Evolutionary conservation across 169 alveolate genomes (phyloP).

Genomic region (Perkinsus olseni): DNA sequence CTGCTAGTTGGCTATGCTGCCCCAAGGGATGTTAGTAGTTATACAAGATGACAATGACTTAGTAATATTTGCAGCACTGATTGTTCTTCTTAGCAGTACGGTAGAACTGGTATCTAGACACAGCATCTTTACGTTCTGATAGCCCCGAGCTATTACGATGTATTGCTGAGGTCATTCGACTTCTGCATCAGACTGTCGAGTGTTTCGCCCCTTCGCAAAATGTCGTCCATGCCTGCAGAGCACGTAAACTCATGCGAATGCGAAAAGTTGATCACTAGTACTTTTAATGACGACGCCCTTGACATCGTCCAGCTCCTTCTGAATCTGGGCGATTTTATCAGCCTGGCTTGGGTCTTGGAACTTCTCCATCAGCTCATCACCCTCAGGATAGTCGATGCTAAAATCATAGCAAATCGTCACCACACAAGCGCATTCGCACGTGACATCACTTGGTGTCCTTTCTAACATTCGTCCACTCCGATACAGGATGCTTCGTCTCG

Average conservation of each 20-base stretch:
- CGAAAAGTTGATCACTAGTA: background rate
- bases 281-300: slow-evolving; percentile 56
- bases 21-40: background rate
- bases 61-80: slow-evolving; percentile 75
- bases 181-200: slow-evolving; percentile 84
- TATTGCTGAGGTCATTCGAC: slow-evolving; percentile 72
- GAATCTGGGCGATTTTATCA: slow-evolving; percentile 77
- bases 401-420: background rate
- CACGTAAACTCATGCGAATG: background rate
- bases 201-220: slow-evolving; percentile 87
- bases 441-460: background rate
- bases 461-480: background rate
- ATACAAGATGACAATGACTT: slow-evolving; percentile 3
- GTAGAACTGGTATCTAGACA: slow-evolving; percentile 57
- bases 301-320: slow-evolving; percentile 83
- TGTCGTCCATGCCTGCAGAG: slow-evolving; percentile 41
- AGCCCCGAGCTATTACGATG: slow-evolving; percentile 30
- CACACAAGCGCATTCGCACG: background rate
- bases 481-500: background rate
- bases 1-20: background rate
- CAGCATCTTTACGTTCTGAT: slow-evolving; percentile 3
- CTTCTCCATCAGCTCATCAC: slow-evolving; percentile 59
- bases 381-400: slow-evolving; percentile 38
- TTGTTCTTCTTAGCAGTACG: slow-evolving; percentile 78
- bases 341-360: slow-evolving; percentile 87